A percentile compares a stretch with the other conserved stretches of the same genome.
Evolutionary conservation across 2,329 filamentous ascomycete genomes (phyloP).

Genomic region (Botrytis sinoallii): DNA sequence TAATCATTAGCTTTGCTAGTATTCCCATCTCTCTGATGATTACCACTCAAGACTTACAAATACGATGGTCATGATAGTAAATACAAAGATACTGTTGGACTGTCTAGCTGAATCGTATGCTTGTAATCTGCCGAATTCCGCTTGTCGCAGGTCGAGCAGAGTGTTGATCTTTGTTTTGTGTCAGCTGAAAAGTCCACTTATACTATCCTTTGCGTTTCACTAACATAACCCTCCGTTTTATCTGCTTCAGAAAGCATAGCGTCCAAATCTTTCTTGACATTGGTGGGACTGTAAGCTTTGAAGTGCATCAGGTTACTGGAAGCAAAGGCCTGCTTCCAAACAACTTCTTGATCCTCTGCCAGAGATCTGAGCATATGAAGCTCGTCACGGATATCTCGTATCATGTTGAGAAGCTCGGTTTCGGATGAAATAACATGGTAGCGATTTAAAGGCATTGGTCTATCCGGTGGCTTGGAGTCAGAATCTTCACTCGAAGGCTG

Average conservation of each 20-base stretch:
- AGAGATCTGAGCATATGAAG: conserved; percentile 47
- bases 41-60: conserved; percentile 21
- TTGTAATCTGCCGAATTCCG: conserved; percentile 33
- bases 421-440: conserved; percentile 31
- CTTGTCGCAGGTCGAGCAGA: conserved; percentile 45
- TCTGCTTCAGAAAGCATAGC: conserved; percentile 28
- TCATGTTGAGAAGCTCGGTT: conserved; percentile 43
- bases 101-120: conserved; percentile 32
- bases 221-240: conserved; percentile 29
- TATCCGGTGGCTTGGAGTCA: not conserved
- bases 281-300: conserved; percentile 27
- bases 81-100: conserved; percentile 37
- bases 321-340: conserved; percentile 30
- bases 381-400: conserved; percentile 49
- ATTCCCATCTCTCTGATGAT: too few species aligned
- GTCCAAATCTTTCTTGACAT: conserved; percentile 30
- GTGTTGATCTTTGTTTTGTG: conserved; percentile 54
- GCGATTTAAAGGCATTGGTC: not conserved
- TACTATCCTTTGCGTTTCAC: conserved; percentile 69
- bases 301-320: conserved; percentile 25
- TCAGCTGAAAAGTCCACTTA: conserved; percentile 40
- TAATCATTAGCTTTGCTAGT: not conserved
- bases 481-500: not conserved
- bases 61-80: conserved; percentile 38
- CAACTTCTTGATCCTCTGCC: conserved; percentile 36